Evolutionary conservation across 495 filamentous ascomycete species (phyloP), one percentile per base, ranked within the genome.

Genomic region (Trichoderma reesei): DNA sequence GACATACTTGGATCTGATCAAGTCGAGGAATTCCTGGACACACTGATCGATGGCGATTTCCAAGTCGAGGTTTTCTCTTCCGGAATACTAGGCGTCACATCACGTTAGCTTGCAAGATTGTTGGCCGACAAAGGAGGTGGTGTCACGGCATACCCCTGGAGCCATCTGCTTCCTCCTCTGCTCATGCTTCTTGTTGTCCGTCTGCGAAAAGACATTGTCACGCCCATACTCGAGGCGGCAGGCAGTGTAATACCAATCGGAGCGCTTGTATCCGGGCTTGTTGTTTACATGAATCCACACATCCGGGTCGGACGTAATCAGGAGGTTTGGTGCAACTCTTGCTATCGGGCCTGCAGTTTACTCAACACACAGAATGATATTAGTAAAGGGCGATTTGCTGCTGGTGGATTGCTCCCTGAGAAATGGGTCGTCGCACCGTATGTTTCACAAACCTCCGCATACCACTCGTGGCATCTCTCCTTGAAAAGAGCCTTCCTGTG

Each of bases 1-100:
- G 20, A 79, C 16, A 66, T 81, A 82, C 59, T 80, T 80, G 41
- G 56, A 63, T 10, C 72, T 64, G 42, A 84, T 71, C 4, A 83
- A 75, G 16, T 67, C 41, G 54, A 83, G 62, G 7, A 83, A 69
- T 8, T 72, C 69, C 7, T 61, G 44, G 14, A 83, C 65, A 33
- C 73, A 70, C 4, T 68, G 64, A 66, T 82, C 76, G 51, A 83
- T 72, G 20, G 78, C 72, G 8, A 74, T 63, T 34, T 79, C 79
- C 0, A 80, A 68, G 0, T 64, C 65, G 1, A 61, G 59, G 59
- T 78, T 80, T 26, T 80, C 78, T 64, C 71, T 74, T 39, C 78
- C 77, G 3, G 73, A 70, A 59, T 80, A 80, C 75, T 81, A 37
- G 10, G 10, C 16, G 6, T 39, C 6, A 20, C 38, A 9, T 18